A percentile compares a stretch with the other conserved stretches of the same genome.
Conservation (phyloP, 2,329 filamentous ascomycete species). For the Colletotrichum truncatum region DNA sequence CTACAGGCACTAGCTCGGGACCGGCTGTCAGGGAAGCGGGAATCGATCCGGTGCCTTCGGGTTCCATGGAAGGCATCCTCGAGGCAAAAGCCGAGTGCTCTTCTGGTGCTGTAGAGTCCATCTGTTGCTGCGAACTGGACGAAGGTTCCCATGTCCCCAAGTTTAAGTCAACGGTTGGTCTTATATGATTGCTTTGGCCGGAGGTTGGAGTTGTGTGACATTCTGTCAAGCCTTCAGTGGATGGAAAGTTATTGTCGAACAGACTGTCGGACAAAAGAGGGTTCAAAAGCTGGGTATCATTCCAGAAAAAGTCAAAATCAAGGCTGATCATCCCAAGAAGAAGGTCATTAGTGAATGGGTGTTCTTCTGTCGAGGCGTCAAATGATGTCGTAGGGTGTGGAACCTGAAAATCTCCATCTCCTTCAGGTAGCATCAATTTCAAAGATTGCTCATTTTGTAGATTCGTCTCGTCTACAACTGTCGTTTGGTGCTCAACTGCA, state of each 20-base stretch:
- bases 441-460: too few species aligned
- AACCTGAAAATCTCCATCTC: background rate
- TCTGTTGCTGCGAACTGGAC: too few species aligned
- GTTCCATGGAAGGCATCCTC: background rate
- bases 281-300: background rate
- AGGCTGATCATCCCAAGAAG: background rate
- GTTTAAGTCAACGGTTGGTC: too few species aligned
- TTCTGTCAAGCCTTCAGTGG: too few species aligned
- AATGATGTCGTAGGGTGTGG: background rate
- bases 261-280: background rate
- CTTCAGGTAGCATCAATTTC: background rate
- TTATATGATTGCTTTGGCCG: too few species aligned
- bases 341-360: background rate
- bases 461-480: too few species aligned
- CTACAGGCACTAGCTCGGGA: background rate
- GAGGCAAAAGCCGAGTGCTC: too few species aligned
- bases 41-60: background rate
- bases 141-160: too few species aligned
- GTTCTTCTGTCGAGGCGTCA: background rate
- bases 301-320: background rate
- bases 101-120: too few species aligned
- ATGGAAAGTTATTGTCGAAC: background rate
- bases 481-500: too few species aligned
- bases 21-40: background rate
- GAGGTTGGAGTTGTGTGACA: too few species aligned